Percentiles rank a stretch among this genome's conserved stretches.
Conservation (phyloP, 495 filamentous ascomycete genomes). For the Penicillium cinerascens region DNA sequence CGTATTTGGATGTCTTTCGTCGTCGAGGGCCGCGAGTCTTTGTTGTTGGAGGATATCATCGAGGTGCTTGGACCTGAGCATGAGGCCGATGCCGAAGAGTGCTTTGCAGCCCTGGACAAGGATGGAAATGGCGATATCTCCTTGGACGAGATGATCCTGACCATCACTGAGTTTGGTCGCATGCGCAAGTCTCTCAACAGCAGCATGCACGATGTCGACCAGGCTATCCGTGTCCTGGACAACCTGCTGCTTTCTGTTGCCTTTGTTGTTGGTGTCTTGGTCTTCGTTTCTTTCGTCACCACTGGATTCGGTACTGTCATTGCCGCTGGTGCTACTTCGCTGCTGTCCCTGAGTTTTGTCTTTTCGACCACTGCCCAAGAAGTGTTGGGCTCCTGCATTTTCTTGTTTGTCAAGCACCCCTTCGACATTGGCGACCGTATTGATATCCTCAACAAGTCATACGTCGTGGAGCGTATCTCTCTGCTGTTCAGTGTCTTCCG, state of each 20-base stretch:
- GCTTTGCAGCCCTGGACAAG: slow-evolving; percentile 72
- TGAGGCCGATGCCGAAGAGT: slow-evolving; percentile 73
- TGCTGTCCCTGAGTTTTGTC: slow-evolving; percentile 91
- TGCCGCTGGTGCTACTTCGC: slow-evolving; percentile 88
- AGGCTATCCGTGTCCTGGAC: slow-evolving; percentile 88
- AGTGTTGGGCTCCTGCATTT: slow-evolving; percentile 92
- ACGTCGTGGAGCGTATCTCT: slow-evolving; percentile 89
- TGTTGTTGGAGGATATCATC: slow-evolving; percentile 75
- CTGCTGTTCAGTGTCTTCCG: slow-evolving; percentile 93
- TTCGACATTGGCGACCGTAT: slow-evolving; percentile 93
- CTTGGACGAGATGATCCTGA: slow-evolving; percentile 92
- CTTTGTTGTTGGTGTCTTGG: slow-evolving; percentile 73
- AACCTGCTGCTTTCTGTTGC: slow-evolving; percentile 75
- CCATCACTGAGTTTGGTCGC: slow-evolving; percentile 75
- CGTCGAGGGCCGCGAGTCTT: slow-evolving; percentile 75
- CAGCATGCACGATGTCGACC: slow-evolving; percentile 96
- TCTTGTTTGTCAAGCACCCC: slow-evolving; percentile 96
- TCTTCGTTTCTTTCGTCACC: slow-evolving; percentile 89
- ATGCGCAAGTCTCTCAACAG: slow-evolving; percentile 79
- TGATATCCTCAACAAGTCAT: slow-evolving; percentile 66
- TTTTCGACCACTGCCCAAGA: slow-evolving; percentile 91
- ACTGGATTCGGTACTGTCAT: slow-evolving; percentile 80
- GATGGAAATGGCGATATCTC: slow-evolving; percentile 92
- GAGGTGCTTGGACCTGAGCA: slow-evolving; percentile 80
- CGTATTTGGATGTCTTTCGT: slow-evolving; percentile 99